Evolutionary conservation across 768 basidiomycete species (phyloP), one percentile per base, ranked within the genome.

Genomic region (Mrakia blollopis): DNA sequence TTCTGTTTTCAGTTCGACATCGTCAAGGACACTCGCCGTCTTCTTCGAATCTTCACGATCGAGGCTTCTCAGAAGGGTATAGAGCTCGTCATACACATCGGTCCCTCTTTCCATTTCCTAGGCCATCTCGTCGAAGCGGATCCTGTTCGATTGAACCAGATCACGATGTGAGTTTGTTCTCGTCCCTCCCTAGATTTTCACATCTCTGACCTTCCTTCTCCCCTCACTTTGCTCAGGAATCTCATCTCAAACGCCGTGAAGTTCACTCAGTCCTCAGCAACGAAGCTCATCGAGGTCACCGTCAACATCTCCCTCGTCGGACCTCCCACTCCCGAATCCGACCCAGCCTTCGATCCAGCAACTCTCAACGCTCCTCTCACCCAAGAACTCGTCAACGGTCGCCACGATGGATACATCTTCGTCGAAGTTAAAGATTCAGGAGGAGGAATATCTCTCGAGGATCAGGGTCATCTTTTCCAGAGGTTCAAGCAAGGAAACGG

Each of bases 391-490:
- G 65, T 68, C 65, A 23, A 41, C 18, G 65, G 65, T 8, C 65
- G 65, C 21, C 65, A 68, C 23, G 65, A 68, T 10, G 65, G 65
- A 35, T 68, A 68, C 65, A 68, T 68, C 50, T 72, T 32, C 54
- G 47, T 52, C 52, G 50, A 54, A 18, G 71, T 72, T 21, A 37
- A 54, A 10, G 71, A 72, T n/a, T 57, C 71, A 14, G 71, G 71
- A 37, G 52, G 35, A 14, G 71, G 71, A 4, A 72, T 72, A 54
- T 23, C 52, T 1, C 52, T 60, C 50, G 71, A 57, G 54, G 71
- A 72, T 28, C 71, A 72, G 35, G 50, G 47, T 35, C 50, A 72
- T n/a, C 71, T 72, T 2, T 72, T 72, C 35, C 52, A 72, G 54
- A 1, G 71, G 25, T 72, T 72, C 35, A 30, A 72, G 35, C 71